These are phyloP conservation scores for Delitschia confertaspora DNA, from an alignment of 495 filamentous ascomycete species.

Conservation along the genomic window DNA sequence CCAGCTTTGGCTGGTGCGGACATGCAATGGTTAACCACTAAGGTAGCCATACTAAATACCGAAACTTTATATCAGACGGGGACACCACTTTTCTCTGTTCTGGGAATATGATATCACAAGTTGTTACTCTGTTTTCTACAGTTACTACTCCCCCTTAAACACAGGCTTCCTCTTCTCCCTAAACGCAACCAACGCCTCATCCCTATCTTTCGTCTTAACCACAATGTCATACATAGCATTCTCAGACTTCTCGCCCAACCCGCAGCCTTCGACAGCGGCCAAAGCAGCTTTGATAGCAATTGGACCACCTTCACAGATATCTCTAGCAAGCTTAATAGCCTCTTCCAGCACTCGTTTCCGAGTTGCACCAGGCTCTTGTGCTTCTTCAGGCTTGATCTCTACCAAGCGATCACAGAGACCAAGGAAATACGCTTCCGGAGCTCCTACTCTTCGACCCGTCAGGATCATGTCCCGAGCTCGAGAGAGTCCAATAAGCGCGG, in stretches of 20 bases:
- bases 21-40: too few species aligned
- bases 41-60: too few species aligned
- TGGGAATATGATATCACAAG: background rate
- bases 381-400: slow-evolving; percentile 49
- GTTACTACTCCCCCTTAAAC: slow-evolving; percentile 54
- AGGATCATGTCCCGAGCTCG: slow-evolving; percentile 77
- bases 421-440: slow-evolving; percentile 70
- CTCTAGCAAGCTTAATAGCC: slow-evolving; percentile 65
- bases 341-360: slow-evolving; percentile 57
- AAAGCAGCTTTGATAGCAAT: slow-evolving; percentile 65
- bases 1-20: background rate
- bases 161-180: slow-evolving; percentile 81
- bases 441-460: slow-evolving; percentile 72
- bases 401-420: slow-evolving; percentile 79
- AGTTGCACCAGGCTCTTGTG: slow-evolving; percentile 41
- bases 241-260: slow-evolving; percentile 56
- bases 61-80: too few species aligned
- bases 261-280: slow-evolving; percentile 56
- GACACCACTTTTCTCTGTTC: too few species aligned
- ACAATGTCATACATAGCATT: slow-evolving; percentile 71
- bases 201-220: slow-evolving; percentile 70
- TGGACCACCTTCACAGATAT: slow-evolving; percentile 83
- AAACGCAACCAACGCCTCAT: slow-evolving; percentile 82
- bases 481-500: slow-evolving; percentile 59
- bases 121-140: background rate